phyloP scores from a whole-genome alignment of 345 rosid species.

The Camelina hispida region DNA sequence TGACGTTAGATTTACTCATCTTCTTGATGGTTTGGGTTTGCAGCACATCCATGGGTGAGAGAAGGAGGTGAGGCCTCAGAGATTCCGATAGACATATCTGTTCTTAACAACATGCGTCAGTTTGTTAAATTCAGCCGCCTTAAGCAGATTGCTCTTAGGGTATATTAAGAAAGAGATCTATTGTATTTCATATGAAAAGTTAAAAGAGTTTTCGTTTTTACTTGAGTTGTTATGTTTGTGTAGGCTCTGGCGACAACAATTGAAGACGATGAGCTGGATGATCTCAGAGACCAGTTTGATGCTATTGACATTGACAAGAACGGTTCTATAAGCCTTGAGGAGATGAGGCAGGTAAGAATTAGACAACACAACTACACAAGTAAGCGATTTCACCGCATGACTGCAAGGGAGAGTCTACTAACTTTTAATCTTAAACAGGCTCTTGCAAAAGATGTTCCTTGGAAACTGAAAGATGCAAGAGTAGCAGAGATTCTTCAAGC shows the following conservation, averaged over 20 bases:
- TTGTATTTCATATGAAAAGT: not conserved
- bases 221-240: constrained; percentile 7
- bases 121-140: constrained; percentile 88
- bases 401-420: not conserved
- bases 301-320: constrained; percentile 96
- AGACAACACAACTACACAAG: constrained; percentile 1
- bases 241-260: constrained; percentile 92
- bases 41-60: constrained; percentile 93
- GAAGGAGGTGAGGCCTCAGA: constrained; percentile 93
- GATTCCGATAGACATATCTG: constrained; percentile 91
- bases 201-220: not conserved
- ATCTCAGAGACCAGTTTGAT: constrained; percentile 90
- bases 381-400: not conserved
- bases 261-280: constrained; percentile 74
- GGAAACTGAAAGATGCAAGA: constrained; percentile 87
- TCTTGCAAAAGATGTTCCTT: constrained; percentile 95
- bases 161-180: constrained; percentile 31
- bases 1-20: constrained; percentile 1
- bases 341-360: constrained; percentile 81
- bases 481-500: constrained; percentile 93
- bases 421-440: constrained; percentile 55
- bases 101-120: constrained; percentile 75
- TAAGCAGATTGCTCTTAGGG: constrained; percentile 88
- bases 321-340: constrained; percentile 93
- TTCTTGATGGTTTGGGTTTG: not conserved